Conservation (phyloP, 2,329 filamentous ascomycete species). For the Fusarium mexicanum region DNA sequence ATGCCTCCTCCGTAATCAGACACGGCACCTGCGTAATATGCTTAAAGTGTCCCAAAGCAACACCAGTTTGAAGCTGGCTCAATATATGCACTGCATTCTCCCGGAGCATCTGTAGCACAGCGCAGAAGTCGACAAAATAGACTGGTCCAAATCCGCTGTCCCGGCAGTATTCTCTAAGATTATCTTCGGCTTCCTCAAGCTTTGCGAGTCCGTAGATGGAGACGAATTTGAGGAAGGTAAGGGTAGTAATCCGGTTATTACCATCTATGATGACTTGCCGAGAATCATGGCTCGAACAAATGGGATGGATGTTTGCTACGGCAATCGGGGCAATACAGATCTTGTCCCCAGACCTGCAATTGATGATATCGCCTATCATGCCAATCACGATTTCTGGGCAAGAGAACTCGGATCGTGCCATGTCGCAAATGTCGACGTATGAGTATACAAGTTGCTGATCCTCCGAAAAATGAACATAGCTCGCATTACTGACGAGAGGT, state of each 20-base stretch:
- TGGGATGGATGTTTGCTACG: background rate
- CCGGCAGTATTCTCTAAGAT: background rate
- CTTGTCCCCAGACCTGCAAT: background rate
- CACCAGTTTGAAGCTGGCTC: background rate
- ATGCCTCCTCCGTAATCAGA: background rate
- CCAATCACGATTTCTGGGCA: background rate
- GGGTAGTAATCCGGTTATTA: background rate
- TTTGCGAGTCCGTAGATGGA: background rate
- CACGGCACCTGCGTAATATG: background rate
- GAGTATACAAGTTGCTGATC: background rate
- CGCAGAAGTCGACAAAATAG: background rate
- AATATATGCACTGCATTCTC: background rate
- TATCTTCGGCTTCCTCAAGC: background rate
- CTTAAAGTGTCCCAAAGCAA: background rate
- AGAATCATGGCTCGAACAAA: background rate
- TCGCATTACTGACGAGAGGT: background rate
- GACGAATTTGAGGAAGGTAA: background rate
- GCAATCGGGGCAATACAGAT: background rate
- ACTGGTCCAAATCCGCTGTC: background rate
- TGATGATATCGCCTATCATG: background rate
- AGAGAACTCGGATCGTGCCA: background rate
- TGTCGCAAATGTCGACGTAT: background rate
- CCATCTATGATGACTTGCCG: background rate
- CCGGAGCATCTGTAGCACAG: background rate
- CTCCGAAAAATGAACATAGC: background rate